Base-by-base conservation (phyloP, 2,329 filamentous ascomycete species). In the Scopulariopsis brevicaulis region DNA sequence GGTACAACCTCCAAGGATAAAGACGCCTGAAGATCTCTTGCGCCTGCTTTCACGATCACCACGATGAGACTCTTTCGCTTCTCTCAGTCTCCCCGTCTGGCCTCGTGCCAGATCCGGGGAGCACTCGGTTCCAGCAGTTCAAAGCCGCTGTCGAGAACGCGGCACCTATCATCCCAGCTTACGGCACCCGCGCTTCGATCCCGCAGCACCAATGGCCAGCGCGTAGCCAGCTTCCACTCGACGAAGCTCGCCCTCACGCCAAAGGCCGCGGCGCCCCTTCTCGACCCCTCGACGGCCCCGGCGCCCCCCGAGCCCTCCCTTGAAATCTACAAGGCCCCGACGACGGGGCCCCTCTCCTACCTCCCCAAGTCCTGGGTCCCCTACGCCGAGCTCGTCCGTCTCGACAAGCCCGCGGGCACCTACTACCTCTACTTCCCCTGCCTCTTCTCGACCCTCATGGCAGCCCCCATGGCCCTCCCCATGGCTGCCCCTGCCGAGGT, bases 361-460 rank as follows among this genome's bases (percentile, higher is more conserved):
- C 75, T 95, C 2, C 90, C 90, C 1, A 62, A 73, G 22, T 81
- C 86, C 58, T 84, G 85, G 77, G 77, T 94, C 3, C 90, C 90
- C 1, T 95, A 94, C 66, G 90, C 84, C 54, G 90, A 95, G 68
- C 81, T 96, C 15, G 81, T 88, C 65, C 86, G 91, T 54, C 76
- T 95, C 54, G 86, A 94, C 71, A 94, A 90, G 66, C 90, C 89
- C 1, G 80, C 84, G 0, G 90, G 90, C 53, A 89, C 88, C 1
- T 89, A 90, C 73, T 94, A 94, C 68, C 83, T 96, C 60, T 93
- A 86, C 75, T 88, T 92, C 65, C 90, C 90, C 32, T 93, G 90
- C 66, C 75, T 94, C 14, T 95, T 92, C 74, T 92, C 89, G 58
- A 91, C 90, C 0, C 77, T 94, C 2, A 78, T 94, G 66, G 90